Evolutionary conservation across 345 rosid species (phyloP), one percentile per base, ranked within the genome.

Genomic region (Balakata baccata): DNA sequence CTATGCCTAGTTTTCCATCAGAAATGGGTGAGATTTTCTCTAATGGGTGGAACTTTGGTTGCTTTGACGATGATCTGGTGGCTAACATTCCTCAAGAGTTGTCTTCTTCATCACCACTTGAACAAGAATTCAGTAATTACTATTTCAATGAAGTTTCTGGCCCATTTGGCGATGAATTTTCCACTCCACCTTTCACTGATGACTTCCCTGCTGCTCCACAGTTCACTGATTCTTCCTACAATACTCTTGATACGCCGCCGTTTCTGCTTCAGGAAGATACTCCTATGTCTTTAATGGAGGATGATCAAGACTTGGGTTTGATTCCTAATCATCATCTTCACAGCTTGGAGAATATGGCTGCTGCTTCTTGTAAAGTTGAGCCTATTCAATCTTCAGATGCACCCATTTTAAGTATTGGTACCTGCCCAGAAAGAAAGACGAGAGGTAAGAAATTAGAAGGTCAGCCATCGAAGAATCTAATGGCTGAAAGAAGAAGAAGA

Each of bases 401-500:
- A 0, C 72, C 84, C 1, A 78, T 53, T 78, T 82, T 85, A 70
- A 71, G 74, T 68, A 41, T 25, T 64, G 84, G 84, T 8, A 8
- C 76, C 67, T 79, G 72, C 41, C 54, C 71, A 11, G 85, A 79
- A 49, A 75, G 79, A 53, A 85, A 79, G 77, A 70, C 51, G 64
- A 77, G 78, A 70, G 81, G 79, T 6, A 81, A 69, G 77, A 80
- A 74, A 49, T 49, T 70, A 60, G 78, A 73, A 52, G 84, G 86
- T 23, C 78, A 81, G 25, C 82, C 80, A 11, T 80, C 86, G 23
- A 80, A 84, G 76, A 83, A 83, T 64, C 73, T 83, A 12, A 84
- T 84, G 84, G 84, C 84, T 37, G 84, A 84, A 74, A 73, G 86
- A 61, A 75, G 86, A 81, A 56, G 84, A 65, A 81, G 84, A 63